Evolutionary conservation across 2,329 filamentous ascomycete species (phyloP).

Genomic region (Fusarium abutilonis): DNA sequence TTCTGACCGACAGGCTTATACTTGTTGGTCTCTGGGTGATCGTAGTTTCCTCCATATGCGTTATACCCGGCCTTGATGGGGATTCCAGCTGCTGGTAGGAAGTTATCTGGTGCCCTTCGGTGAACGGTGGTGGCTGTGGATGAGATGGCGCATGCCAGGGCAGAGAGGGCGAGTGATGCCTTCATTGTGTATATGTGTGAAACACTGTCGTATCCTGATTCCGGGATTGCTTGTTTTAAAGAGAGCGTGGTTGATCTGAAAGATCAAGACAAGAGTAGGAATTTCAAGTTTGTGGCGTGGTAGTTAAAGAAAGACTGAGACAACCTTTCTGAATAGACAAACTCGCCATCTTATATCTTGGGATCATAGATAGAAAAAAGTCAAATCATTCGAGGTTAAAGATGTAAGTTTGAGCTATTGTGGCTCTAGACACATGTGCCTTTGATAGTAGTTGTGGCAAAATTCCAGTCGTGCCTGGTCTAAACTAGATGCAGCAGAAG

Average conservation of each 20-base stretch:
- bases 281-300: slow-evolving; percentile 15
- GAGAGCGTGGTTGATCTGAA: slow-evolving; percentile 19
- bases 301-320: slow-evolving; percentile 29
- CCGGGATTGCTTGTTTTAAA: slow-evolving; percentile 1
- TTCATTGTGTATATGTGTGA: slow-evolving; percentile 25
- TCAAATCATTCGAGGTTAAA: not conserved
- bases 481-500: slow-evolving; percentile 24
- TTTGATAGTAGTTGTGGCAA: slow-evolving; percentile 13
- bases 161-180: slow-evolving; percentile 17
- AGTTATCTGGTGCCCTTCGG: slow-evolving; percentile 9
- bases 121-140: slow-evolving; percentile 19
- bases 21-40: slow-evolving; percentile 31
- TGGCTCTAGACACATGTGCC: slow-evolving; percentile 16
- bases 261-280: slow-evolving; percentile 8
- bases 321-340: not conserved
- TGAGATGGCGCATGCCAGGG: slow-evolving; percentile 30
- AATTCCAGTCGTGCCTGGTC: slow-evolving; percentile 34
- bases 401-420: slow-evolving; percentile 19
- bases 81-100: slow-evolving; percentile 17
- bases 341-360: slow-evolving; percentile 22
- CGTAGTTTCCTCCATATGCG: slow-evolving; percentile 29
- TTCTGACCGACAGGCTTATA: slow-evolving; percentile 17
- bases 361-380: not conserved
- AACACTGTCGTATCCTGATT: not conserved
- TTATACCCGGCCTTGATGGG: slow-evolving; percentile 30